These are phyloP conservation scores for Daedaleopsis sinensis DNA, from an alignment of 768 basidiomycete species.

Conservation along the genomic window DNA sequence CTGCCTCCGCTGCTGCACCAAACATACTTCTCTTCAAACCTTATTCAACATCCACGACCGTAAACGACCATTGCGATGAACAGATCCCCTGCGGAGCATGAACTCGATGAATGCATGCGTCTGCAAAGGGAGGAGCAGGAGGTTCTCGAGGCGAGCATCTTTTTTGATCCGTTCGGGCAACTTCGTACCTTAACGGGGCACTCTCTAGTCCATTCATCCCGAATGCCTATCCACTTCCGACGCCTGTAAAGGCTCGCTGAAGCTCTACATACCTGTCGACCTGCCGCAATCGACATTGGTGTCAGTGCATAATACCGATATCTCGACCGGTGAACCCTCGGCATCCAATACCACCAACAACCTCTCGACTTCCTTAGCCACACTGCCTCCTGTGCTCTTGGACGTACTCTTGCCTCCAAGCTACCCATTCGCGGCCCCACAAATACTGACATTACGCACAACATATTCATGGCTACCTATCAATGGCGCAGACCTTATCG, in stretches of 20 bases:
- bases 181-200: background rate
- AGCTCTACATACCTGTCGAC: conserved; percentile 69
- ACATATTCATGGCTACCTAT: conserved; percentile 62
- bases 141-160: conserved; percentile 55
- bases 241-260: conserved; percentile 41
- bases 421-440: conserved; percentile 48
- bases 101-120: conserved; percentile 16
- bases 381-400: conserved; percentile 67
- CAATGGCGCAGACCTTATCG: conserved; percentile 34
- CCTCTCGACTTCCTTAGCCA: conserved; percentile 41
- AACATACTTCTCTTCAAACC: background rate
- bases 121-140: conserved; percentile 62
- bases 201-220: conserved; percentile 72
- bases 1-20: background rate
- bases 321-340: conserved; percentile 11
- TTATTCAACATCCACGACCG: background rate
- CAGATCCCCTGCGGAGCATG: background rate
- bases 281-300: conserved; percentile 48
- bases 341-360: background rate
- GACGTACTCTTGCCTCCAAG: conserved; percentile 58
- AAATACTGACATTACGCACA: conserved; percentile 55
- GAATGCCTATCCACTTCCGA: conserved; percentile 56
- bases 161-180: background rate
- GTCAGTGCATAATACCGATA: conserved; percentile 35
- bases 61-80: background rate